Evolutionary conservation across 2,329 filamentous ascomycete species (phyloP), one percentile per base, ranked within the genome.

Genomic region (Aquanectria penicillioides): DNA sequence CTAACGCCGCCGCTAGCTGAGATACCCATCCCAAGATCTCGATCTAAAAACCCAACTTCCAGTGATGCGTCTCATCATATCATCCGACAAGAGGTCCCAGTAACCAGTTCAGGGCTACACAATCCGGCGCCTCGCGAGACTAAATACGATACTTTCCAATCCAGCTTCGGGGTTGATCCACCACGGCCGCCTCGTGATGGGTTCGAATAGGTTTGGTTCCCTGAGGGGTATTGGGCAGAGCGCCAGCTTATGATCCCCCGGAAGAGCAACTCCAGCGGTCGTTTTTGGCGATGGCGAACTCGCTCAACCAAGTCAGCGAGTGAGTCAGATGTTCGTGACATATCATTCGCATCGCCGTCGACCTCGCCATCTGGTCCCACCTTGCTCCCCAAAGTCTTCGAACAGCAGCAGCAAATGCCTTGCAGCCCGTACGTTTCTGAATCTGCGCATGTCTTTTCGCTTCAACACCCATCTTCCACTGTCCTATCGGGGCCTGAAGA

Each of bases 171-270:
- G 13, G 69, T 82, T 23, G 84, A 87, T 54, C 85, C 85, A 3
- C 85, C 85, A 20, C 80, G 85, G 2, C 79, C 82, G n/a, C 74
- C 85, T 50, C 81, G 74, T 44, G 78, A 81, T 38, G 84, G 85
- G 34, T 78, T 74, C 66, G 85, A 88, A 74, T 88, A 84, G 85
- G 85, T 87, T 20, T 87, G 85, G 85, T 87, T 85, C 68, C 85
- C 85, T 1, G 82, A 81, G 48, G 85, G 85, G 6, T 88, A 86
- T 69, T 87, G 84, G 85, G 85, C 85, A n/a, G 85, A 87, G 71
- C 78, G 85, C n/a, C 75, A 80, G 41, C 54, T 66, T 22, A 52
- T 57, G 18, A 43, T 59, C 4, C 66, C 71, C 1, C 67, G 70
- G 13, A 70, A 74, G 62, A 77, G 73, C 47, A 76, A 66, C 47